A percentile compares a stretch with the other conserved stretches of the same genome.
phyloP scores from a whole-genome alignment of 345 rosid genomes.

The Euclidium syriacum region DNA sequence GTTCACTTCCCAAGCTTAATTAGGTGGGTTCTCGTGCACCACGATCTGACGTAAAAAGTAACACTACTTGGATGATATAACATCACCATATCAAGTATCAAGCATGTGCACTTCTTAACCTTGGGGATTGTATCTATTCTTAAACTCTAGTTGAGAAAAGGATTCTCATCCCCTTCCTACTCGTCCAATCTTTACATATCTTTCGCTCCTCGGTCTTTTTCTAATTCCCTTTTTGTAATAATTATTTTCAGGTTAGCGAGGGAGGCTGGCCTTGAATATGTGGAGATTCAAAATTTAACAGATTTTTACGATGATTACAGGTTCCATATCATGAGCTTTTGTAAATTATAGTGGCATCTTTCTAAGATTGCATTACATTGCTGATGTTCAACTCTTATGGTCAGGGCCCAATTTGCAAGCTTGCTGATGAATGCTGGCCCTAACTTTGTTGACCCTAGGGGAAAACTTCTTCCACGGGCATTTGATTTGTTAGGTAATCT shows the following conservation, averaged over 20 bases:
- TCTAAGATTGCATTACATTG: not conserved
- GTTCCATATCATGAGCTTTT: slow-evolving; percentile 31
- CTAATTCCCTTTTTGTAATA: not conserved
- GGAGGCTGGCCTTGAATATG: slow-evolving; percentile 94
- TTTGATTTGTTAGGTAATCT: slow-evolving; percentile 66
- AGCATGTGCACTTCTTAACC: not conserved
- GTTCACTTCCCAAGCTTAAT: slow-evolving; percentile 99
- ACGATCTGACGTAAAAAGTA: not conserved
- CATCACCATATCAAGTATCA: not conserved
- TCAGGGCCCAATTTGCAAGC: slow-evolving; percentile 65
- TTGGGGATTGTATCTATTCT: not conserved
- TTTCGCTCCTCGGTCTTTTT: not conserved
- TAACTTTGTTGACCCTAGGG: slow-evolving; percentile 74
- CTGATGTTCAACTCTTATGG: not conserved
- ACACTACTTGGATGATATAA: not conserved
- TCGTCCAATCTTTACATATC: not conserved
- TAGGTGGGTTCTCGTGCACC: slow-evolving; percentile 40
- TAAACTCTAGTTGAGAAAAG: not conserved
- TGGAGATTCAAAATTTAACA: slow-evolving; percentile 89
- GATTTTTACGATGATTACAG: slow-evolving; percentile 93
- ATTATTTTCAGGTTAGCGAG: slow-evolving; percentile 75
- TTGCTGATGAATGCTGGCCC: slow-evolving; percentile 69
- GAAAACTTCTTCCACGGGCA: slow-evolving; percentile 88
- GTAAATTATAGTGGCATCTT: not conserved
- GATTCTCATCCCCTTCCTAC: not conserved